Base-by-base conservation (phyloP, 805 yeast species). In the Blastobotrys chiropterorum region DNA sequence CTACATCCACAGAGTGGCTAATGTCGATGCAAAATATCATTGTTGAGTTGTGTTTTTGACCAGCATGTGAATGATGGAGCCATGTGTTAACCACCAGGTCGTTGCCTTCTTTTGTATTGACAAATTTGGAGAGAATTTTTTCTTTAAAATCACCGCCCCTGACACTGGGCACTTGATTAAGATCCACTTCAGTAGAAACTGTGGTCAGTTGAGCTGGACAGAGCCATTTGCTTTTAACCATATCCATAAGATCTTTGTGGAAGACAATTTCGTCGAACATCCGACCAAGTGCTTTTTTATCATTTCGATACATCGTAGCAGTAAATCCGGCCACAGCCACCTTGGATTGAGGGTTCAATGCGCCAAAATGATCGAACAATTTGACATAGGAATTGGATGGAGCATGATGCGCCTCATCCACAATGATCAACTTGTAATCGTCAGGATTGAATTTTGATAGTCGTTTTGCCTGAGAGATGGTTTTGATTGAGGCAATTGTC, bases 321-420 rank as follows among this genome's bases (percentile, higher is more conserved):
- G 95, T 84, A 58, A 92, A 88, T 1, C 98, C 97, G 14, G 88
- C 72, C 0, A 88, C 79, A 1, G 81, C 77, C 1, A 83, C 72
- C 0, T 68, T 67, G 52, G 80, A 70, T 0, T 70, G 64, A 0
- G 69, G 57, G 1, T 62, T 60, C 34, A 61, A 56, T 5, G 83
- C 83, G 0, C 72, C 71, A 59, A 90, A 88, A 60, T 86, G 74
- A 2, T 72, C 64, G 49, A 88, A 64, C 0, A 90, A 73, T 30
- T 74, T 72, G 15, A 68, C 44, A 71, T 90, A 92, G 0, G 90
- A 74, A 14, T 66, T 62, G 0, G 96, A 89, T 0, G 86, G 85
- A 0, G 95, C 83, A 67, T 90, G 97, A 63, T 90, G 98, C 41
- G 96, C 95, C 65, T 90, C 98, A 67, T 90, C 98, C 1, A 90